phyloP scores from a whole-genome alignment of 1,284 basidiomycete species.

The Boletus coffeatus region DNA sequence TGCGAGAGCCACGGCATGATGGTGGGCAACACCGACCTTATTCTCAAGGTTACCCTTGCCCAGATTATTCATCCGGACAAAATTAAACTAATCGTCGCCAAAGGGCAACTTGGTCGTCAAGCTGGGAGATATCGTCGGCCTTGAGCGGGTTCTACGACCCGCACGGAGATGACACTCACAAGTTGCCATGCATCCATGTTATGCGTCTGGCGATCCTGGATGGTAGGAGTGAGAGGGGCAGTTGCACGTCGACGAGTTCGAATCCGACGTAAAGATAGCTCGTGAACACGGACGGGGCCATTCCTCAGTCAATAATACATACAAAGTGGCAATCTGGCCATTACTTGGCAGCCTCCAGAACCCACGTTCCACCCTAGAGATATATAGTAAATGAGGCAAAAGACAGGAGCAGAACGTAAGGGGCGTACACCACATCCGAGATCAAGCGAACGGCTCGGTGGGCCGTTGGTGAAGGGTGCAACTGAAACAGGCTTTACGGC shows the following conservation, averaged over 20 bases:
- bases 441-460: slow-evolving; percentile 52
- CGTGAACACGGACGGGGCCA: slow-evolving; percentile 8
- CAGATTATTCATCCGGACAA: slow-evolving; percentile 62
- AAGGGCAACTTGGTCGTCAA: slow-evolving; percentile 69
- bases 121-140: slow-evolving; percentile 32
- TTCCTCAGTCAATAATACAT: slow-evolving; percentile 25
- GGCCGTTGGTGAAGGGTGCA: slow-evolving; percentile 42
- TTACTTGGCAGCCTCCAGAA: slow-evolving; percentile 64
- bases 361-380: slow-evolving; percentile 60
- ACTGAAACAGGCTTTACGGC: slow-evolving; percentile 49
- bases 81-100: slow-evolving; percentile 73
- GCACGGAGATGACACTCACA: slow-evolving; percentile 40
- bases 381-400: slow-evolving; percentile 1
- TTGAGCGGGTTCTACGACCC: background rate
- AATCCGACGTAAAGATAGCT: slow-evolving; percentile 53
- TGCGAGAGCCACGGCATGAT: slow-evolving; percentile 5
- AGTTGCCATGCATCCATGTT: slow-evolving; percentile 69
- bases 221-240: slow-evolving; percentile 47
- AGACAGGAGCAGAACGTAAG: background rate
- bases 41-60: slow-evolving; percentile 68
- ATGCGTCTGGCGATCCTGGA: slow-evolving; percentile 48
- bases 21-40: slow-evolving; percentile 41
- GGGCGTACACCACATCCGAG: slow-evolving; percentile 64
- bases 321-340: slow-evolving; percentile 67
- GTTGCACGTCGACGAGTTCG: slow-evolving; percentile 68